A percentile compares a stretch with the other conserved stretches of the same genome.
These are phyloP conservation scores for Wallemia ichthyophaga DNA, from an alignment of 1,284 basidiomycete species.

Conservation along the genomic window DNA sequence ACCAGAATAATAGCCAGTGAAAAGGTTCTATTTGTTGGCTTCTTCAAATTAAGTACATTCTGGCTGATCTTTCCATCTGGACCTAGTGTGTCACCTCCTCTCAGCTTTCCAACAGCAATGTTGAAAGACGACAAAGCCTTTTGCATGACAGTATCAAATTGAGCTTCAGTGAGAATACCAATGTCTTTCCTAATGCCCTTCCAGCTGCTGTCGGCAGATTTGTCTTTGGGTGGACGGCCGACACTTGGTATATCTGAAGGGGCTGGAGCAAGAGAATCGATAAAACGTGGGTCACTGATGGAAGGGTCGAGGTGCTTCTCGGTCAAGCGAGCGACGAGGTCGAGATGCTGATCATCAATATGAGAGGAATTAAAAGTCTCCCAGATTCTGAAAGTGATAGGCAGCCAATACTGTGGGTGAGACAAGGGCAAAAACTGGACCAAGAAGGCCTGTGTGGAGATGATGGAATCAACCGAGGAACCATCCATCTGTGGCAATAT, in stretches of 20 bases:
- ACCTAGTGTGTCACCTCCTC: slow-evolving; percentile 1
- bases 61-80: slow-evolving; percentile 22
- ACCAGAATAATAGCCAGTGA: slow-evolving; percentile 62
- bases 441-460: slow-evolving; percentile 50
- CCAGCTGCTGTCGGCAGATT: slow-evolving; percentile 21
- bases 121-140: slow-evolving; percentile 31
- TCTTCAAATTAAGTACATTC: slow-evolving; percentile 42
- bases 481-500: slow-evolving; percentile 35
- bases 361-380: slow-evolving; percentile 53
- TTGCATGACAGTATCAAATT: slow-evolving; percentile 60
- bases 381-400: slow-evolving; percentile 50
- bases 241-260: slow-evolving; percentile 8
- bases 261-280: slow-evolving; percentile 27
- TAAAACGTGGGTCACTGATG: slow-evolving; percentile 34
- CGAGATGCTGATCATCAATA: slow-evolving; percentile 51
- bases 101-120: slow-evolving; percentile 7
- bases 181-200: slow-evolving; percentile 44
- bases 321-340: slow-evolving; percentile 29
- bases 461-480: slow-evolving; percentile 35
- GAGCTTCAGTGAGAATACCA: slow-evolving; percentile 45
- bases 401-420: slow-evolving; percentile 48
- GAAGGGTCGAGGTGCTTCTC: slow-evolving; percentile 42
- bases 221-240: slow-evolving; percentile 21
- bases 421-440: slow-evolving; percentile 45
- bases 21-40: slow-evolving; percentile 37